Conservation (phyloP, 2,329 filamentous ascomycete species). For the Hypoxylon sp. region DNA sequence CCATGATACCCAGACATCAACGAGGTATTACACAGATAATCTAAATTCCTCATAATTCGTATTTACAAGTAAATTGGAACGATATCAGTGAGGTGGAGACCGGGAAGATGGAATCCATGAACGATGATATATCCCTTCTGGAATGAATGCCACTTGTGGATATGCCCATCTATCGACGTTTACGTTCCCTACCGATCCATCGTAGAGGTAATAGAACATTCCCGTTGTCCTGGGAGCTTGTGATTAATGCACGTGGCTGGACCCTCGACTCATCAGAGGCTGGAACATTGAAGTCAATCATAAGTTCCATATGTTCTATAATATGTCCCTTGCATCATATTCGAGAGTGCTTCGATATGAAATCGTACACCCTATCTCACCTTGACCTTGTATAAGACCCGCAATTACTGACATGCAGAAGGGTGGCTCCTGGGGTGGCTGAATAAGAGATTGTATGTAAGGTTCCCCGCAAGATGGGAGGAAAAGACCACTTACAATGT, state of each 20-base stretch:
- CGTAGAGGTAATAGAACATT: conserved; percentile 6
- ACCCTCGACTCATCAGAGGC: conserved; percentile 29
- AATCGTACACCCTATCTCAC: conserved; percentile 22
- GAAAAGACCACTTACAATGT: conserved; percentile 30
- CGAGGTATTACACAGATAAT: conserved; percentile 1
- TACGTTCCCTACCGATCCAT: conserved; percentile 11
- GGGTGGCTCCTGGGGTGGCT: conserved; percentile 28
- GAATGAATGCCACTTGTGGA: conserved; percentile 18
- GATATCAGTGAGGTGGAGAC: conserved; percentile 6
- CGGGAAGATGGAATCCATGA: background rate
- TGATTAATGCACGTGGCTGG: conserved; percentile 32
- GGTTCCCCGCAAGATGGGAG: conserved; percentile 32
- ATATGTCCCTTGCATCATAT: conserved; percentile 31
- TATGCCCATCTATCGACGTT: conserved; percentile 4
- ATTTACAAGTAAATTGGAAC: background rate
- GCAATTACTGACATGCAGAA: conserved; percentile 35
- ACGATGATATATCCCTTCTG: conserved; percentile 1
- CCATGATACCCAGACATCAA: background rate
- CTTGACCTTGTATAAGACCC: conserved; percentile 27
- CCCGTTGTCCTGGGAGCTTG: conserved; percentile 22
- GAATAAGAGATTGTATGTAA: conserved; percentile 21
- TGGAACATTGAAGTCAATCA: conserved; percentile 23
- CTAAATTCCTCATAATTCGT: conserved; percentile 2
- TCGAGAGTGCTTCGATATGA: conserved; percentile 18
- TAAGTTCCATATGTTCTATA: conserved; percentile 19